A percentile compares a stretch with the other conserved stretches of the same genome.
phyloP scores from a whole-genome alignment of 495 filamentous ascomycete genomes.

The Ramalina intermedia region DNA sequence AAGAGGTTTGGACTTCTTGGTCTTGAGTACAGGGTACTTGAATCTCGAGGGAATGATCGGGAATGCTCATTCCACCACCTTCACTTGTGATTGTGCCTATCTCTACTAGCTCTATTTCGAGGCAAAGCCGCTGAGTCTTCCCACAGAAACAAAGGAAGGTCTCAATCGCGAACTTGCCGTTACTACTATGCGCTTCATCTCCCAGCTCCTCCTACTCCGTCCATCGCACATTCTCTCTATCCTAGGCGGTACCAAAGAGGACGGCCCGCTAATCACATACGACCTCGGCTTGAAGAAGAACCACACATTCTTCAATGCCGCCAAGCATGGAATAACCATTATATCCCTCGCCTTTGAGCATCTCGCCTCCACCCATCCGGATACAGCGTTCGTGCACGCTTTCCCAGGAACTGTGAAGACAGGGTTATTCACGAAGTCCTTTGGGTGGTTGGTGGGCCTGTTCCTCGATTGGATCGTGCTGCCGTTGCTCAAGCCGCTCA shows the following conservation, averaged over 20 bases:
- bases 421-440: background rate
- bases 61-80: background rate
- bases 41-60: background rate
- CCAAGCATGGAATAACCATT: constrained; percentile 15
- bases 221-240: constrained; percentile 1
- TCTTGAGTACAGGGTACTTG: background rate
- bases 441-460: background rate
- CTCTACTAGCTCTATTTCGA: too few species aligned
- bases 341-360: constrained; percentile 21
- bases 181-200: constrained; percentile 3
- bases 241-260: constrained; percentile 1
- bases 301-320: background rate
- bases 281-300: background rate
- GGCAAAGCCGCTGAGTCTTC: background rate
- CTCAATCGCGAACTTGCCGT: background rate
- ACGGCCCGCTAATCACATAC: background rate
- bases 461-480: background rate
- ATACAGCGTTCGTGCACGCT: constrained; percentile 22
- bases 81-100: too few species aligned
- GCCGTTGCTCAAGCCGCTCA: background rate
- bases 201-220: background rate
- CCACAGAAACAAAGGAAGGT: constrained; percentile 1
- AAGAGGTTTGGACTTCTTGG: background rate
- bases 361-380: constrained; percentile 16
- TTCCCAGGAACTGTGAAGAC: constrained; percentile 27